A percentile compares a stretch with the other conserved stretches of the same genome.
phyloP scores from a whole-genome alignment of 805 yeast species.

The Ogataea haglerorum region DNA sequence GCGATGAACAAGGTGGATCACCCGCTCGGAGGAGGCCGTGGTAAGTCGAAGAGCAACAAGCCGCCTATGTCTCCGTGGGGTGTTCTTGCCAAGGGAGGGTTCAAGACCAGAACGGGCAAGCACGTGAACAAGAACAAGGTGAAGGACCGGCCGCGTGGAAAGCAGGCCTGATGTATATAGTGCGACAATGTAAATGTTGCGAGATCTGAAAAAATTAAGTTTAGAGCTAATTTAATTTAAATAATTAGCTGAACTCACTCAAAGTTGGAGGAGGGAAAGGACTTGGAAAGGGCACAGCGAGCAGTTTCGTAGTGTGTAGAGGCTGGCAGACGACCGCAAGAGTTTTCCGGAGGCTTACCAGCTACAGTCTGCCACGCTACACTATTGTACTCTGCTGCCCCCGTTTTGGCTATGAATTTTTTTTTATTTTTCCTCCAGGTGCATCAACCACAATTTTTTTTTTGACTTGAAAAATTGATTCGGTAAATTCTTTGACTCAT shows the following conservation, averaged over 20 bases:
- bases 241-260: neutral
- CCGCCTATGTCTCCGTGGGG: constrained; percentile 97
- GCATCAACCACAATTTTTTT: neutral
- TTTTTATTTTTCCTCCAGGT: too few relatives aligned
- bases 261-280: neutral
- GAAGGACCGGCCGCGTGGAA: constrained; percentile 87
- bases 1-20: constrained; percentile 98
- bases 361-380: too few relatives aligned
- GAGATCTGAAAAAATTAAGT: neutral
- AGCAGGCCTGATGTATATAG: constrained; percentile 29
- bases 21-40: constrained; percentile 99
- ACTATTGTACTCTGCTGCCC: too few relatives aligned
- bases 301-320: too few relatives aligned
- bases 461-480: constrained; percentile 10
- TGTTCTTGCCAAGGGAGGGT: constrained; percentile 82
- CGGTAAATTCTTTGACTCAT: neutral
- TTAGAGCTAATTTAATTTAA: too few relatives aligned
- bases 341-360: too few relatives aligned
- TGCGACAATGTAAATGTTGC: constrained; percentile 6
- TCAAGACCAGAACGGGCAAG: constrained; percentile 90
- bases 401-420: too few relatives aligned
- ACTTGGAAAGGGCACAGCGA: too few relatives aligned
- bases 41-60: constrained; percentile 96
- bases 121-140: constrained; percentile 80
- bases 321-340: too few relatives aligned